A percentile compares a stretch with the other conserved stretches of the same genome.
Evolutionary conservation across 306 rosid genomes (phyloP).

Genomic region (Hippophae rhamnoides): DNA sequence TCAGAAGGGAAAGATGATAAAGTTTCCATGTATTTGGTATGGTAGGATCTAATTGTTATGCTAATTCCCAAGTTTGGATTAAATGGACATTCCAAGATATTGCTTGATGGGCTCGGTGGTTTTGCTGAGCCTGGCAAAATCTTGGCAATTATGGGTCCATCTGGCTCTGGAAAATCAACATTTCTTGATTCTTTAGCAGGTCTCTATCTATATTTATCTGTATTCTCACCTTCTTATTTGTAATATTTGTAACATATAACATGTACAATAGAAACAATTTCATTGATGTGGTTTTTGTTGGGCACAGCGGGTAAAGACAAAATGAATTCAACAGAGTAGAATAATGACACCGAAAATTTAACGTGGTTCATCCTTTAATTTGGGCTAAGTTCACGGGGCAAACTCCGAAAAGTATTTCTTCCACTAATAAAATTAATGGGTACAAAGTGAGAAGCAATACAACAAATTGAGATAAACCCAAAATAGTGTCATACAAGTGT

Average conservation of each 20-base stretch:
- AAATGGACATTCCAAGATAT: conserved; percentile 52
- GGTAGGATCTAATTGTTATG: conserved; percentile 72
- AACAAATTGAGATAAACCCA: too few relatives aligned
- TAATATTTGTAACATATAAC: background rate
- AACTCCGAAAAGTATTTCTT: too few relatives aligned
- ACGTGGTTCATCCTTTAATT: too few relatives aligned
- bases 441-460: too few relatives aligned
- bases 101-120: conserved; percentile 68
- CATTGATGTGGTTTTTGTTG: too few relatives aligned
- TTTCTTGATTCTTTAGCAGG: conserved; percentile 93
- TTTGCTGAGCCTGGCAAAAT: conserved; percentile 76
- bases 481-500: too few relatives aligned
- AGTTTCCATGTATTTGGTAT: conserved; percentile 51
- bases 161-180: conserved; percentile 94
- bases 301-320: too few relatives aligned
- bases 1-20: conserved; percentile 2
- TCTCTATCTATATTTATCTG: background rate
- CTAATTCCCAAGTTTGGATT: conserved; percentile 65
- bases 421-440: too few relatives aligned
- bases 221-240: background rate
- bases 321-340: too few relatives aligned
- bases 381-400: too few relatives aligned
- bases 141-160: conserved; percentile 97
- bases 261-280: too few relatives aligned
- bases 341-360: too few relatives aligned